Percentiles rank a stretch among this genome's conserved stretches.
phyloP scores from a whole-genome alignment of 2,329 filamentous ascomycete species.

The Arthrinium puccinioides region DNA sequence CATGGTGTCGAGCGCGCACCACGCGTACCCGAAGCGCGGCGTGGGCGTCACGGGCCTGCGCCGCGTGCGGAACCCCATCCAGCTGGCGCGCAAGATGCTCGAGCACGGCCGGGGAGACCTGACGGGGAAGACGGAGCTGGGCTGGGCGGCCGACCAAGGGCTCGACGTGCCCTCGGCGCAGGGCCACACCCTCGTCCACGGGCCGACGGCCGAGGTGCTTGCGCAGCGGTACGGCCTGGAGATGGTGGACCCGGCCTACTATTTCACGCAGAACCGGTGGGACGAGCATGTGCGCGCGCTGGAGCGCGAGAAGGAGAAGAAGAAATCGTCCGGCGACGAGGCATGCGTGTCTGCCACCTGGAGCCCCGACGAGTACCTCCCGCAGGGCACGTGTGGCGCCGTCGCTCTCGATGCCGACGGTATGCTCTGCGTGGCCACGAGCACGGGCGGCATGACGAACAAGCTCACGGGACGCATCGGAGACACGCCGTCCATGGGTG shows the following conservation, averaged over 20 bases:
- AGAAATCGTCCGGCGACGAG: slow-evolving; percentile 11
- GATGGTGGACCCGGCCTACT: slow-evolving; percentile 63
- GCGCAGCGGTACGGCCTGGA: slow-evolving; percentile 64
- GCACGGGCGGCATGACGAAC: slow-evolving; percentile 77
- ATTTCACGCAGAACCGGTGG: slow-evolving; percentile 72
- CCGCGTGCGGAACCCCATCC: slow-evolving; percentile 72
- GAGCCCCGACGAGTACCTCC: slow-evolving; percentile 59
- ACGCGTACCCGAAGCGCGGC: slow-evolving; percentile 64
- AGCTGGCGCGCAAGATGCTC: slow-evolving; percentile 65
- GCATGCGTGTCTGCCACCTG: slow-evolving; percentile 35
- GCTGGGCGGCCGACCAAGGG: slow-evolving; percentile 2
- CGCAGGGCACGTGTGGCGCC: slow-evolving; percentile 78
- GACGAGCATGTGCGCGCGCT: slow-evolving; percentile 63
- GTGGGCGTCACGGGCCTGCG: slow-evolving; percentile 69
- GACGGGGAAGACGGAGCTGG: slow-evolving; percentile 20
- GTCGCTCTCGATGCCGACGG: slow-evolving; percentile 75
- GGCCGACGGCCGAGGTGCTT: slow-evolving; percentile 60
- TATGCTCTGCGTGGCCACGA: slow-evolving; percentile 60
- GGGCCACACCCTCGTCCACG: slow-evolving; percentile 64
- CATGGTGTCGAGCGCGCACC: slow-evolving; percentile 66
- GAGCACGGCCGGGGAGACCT: slow-evolving; percentile 57
- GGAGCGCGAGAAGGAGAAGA: slow-evolving; percentile 35
- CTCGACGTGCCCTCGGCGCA: slow-evolving; percentile 50
- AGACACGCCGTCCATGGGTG: slow-evolving; percentile 76
- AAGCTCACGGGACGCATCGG: slow-evolving; percentile 80